Percentiles rank a stretch among this genome's conserved stretches.
phyloP scores from a whole-genome alignment of 257 asterid species.

The Solanum lycopersicoides region DNA sequence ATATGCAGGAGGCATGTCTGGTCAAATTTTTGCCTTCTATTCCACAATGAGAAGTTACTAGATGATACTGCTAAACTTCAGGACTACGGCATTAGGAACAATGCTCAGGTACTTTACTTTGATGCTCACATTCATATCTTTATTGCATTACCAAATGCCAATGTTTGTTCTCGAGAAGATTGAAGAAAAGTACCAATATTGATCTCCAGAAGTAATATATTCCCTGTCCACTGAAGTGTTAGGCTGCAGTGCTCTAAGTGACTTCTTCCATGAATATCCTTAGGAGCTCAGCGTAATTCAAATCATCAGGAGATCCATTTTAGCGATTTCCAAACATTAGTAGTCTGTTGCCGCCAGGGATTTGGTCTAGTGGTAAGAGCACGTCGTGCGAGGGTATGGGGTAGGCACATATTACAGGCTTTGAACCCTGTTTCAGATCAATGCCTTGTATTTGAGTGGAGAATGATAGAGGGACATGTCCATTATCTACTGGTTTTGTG shows the following conservation, averaged over 20 bases:
- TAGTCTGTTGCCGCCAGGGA: background rate
- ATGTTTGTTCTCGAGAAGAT: background rate
- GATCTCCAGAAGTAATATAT: background rate
- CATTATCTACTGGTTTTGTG: background rate
- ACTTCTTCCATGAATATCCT: background rate
- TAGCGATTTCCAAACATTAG: background rate
- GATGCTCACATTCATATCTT: background rate
- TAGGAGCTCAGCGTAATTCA: background rate
- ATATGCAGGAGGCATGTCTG: conserved; percentile 80
- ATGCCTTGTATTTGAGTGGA: background rate
- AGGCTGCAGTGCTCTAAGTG: background rate
- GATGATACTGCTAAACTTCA: conserved; percentile 54
- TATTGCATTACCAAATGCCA: background rate
- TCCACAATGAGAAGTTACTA: conserved; percentile 65
- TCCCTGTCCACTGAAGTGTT: background rate
- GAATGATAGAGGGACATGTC: background rate
- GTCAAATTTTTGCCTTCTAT: conserved; percentile 67
- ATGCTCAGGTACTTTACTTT: conserved; percentile 55
- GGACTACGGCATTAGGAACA: conserved; percentile 56
- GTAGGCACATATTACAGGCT: background rate
- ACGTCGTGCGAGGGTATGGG: background rate
- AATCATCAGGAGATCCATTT: background rate
- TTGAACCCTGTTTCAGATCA: background rate
- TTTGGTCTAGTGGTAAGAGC: background rate
- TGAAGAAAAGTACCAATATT: background rate